phyloP scores from a whole-genome alignment of 1,284 basidiomycete genomes.

The Ustilago crameri region DNA sequence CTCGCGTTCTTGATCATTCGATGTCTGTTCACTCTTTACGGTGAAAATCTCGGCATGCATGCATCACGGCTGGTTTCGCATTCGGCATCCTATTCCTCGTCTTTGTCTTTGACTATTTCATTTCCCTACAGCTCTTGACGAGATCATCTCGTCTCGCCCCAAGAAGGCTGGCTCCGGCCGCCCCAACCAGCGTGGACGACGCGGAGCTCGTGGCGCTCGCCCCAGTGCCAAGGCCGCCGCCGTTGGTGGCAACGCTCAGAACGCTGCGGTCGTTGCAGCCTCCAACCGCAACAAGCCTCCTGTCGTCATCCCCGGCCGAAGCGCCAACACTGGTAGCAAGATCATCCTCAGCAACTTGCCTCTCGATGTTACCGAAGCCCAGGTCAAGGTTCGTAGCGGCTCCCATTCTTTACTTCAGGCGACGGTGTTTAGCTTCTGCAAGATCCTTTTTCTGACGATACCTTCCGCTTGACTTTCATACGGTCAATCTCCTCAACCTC shows the following conservation, averaged over 20 bases:
- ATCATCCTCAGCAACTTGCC: constrained; percentile 97
- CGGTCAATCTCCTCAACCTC: background rate
- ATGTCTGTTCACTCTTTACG: background rate
- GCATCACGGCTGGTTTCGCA: background rate
- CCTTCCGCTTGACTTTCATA: no score
- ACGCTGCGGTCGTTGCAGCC: constrained; percentile 59
- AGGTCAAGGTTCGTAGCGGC: constrained; percentile 77
- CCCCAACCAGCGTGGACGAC: constrained; percentile 38
- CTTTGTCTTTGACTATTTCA: constrained; percentile 5
- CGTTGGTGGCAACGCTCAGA: constrained; percentile 52
- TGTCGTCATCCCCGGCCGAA: constrained; percentile 64
- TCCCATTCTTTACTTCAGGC: no score
- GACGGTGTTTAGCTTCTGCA: no score
- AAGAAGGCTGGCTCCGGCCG: constrained; percentile 51
- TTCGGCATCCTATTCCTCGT: constrained; percentile 1
- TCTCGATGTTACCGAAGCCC: constrained; percentile 89
- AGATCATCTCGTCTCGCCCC: constrained; percentile 62
- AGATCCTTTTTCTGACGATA: constrained; percentile 1
- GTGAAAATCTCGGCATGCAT: background rate
- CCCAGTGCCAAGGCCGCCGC: constrained; percentile 64
- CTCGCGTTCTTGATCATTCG: background rate
- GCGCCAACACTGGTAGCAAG: constrained; percentile 73
- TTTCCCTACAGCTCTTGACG: constrained; percentile 60
- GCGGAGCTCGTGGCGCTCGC: constrained; percentile 42
- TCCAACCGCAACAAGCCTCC: constrained; percentile 65